Conservation (phyloP, 768 basidiomycete species). For the Amylocystis lapponica region DNA sequence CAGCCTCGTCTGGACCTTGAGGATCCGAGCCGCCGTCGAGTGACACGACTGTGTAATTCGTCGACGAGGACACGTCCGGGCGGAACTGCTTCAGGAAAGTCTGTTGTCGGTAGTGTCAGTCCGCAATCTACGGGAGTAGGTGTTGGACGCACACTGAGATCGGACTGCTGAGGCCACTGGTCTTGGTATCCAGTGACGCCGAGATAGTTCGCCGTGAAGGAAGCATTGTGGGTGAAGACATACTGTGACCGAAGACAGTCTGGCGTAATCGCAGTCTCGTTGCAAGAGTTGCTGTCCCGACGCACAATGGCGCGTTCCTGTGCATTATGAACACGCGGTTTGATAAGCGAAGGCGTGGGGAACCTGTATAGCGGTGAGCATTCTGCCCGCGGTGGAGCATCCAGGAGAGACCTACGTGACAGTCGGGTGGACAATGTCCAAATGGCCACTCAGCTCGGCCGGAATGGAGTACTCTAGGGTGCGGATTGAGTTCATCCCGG, state of each 20-base stretch:
- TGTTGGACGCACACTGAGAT: slow-evolving; percentile 29
- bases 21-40: slow-evolving; percentile 55
- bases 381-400: background rate
- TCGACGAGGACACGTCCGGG: slow-evolving; percentile 13
- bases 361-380: background rate
- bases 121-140: slow-evolving; percentile 11
- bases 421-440: slow-evolving; percentile 25
- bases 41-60: slow-evolving; percentile 11
- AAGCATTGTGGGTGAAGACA: slow-evolving; percentile 28
- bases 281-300: background rate
- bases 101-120: slow-evolving; percentile 27
- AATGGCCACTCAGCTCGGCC: slow-evolving; percentile 11
- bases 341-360: slow-evolving; percentile 5
- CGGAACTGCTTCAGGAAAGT: slow-evolving; percentile 32
- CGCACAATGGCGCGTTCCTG: slow-evolving; percentile 24
- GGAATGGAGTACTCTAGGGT: slow-evolving; percentile 26
- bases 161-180: slow-evolving; percentile 22
- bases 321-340: slow-evolving; percentile 22
- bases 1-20: slow-evolving; percentile 8
- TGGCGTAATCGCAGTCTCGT: slow-evolving; percentile 22
- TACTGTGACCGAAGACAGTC: slow-evolving; percentile 30
- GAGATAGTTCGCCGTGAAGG: slow-evolving; percentile 20
- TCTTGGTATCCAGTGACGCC: slow-evolving; percentile 30
- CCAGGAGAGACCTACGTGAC: slow-evolving; percentile 13
- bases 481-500: slow-evolving; percentile 18